Base-by-base conservation (phyloP, 352 stramenopile genomes). In the Globisporangium acanthophoron region DNA sequence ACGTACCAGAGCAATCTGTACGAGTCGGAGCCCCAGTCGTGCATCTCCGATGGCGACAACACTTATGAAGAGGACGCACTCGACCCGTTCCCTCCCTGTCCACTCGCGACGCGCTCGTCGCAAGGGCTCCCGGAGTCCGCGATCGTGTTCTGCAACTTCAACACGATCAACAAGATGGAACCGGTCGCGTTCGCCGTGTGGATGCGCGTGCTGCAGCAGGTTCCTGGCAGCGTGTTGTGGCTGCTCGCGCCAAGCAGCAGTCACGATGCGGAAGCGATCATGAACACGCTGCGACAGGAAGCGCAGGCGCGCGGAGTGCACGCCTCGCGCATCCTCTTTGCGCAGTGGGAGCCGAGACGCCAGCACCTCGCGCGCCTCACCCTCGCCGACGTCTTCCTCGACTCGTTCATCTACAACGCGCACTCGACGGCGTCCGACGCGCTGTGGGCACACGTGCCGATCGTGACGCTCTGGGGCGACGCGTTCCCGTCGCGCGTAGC, bases 321-420 rank as follows among this genome's bases (percentile, higher is more conserved):
- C 49, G 63, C 71, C 2, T 51, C 54, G 3, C 69, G 92, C 16
- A 53, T 98, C 2, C 37, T 92, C 41, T 97, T 97, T 67, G 74
- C 80, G 3, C 54, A 56, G n/a, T 70, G 76, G 7, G 54, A 79
- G 0, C 35, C 70, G n/a, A 94, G 96, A 52, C 55, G 59, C 5
- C 37, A 59, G 7, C 96, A 99, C 65, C 66, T 98, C 5, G 67
- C 69, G 13, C 79, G 96, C 11, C 64, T 98, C 12, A 64, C 63
- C 5, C 43, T 78, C 13, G 89, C 85, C 0, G 94, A 98, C 65
- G 21, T 98, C 4, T 98, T 98, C 53, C 65, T 98, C n/a, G 96
- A 99, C 64, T 97, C 93, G 15, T 84, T 97, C 46, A 69, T 95
- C 8, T 99, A 98, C 73, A 97, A 94, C 45, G 96, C 96, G n/a